Evolutionary conservation across 768 basidiomycete species (phyloP).

Genomic region (Pholiota molesta): DNA sequence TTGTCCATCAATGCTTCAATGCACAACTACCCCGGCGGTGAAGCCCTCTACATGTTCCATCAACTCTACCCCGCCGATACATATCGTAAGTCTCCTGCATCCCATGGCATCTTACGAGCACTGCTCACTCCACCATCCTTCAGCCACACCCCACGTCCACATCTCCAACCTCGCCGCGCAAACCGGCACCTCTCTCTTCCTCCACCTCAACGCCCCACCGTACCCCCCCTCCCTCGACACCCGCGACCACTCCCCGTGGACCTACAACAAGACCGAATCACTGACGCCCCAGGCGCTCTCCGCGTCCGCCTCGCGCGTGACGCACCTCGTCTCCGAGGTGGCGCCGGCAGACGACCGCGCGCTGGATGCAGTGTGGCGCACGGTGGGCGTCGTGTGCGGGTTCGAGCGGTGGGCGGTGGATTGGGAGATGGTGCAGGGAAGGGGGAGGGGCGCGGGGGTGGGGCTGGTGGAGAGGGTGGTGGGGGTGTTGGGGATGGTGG

Average conservation of each 20-base stretch:
- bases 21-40: conserved; percentile 89
- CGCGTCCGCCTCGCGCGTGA: conserved; percentile 40
- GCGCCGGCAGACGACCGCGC: conserved; percentile 27
- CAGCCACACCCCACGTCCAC: conserved; percentile 56
- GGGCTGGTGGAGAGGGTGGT: conserved; percentile 25
- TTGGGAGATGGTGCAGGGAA: conserved; percentile 25
- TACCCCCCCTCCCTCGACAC: conserved; percentile 30
- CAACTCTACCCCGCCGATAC: conserved; percentile 37
- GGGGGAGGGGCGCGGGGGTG: conserved; percentile 1
- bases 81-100: conserved; percentile 15
- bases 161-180: conserved; percentile 87
- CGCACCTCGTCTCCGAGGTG: conserved; percentile 68
- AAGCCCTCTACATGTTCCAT: conserved; percentile 69
- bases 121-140: neutral
- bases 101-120: neutral
- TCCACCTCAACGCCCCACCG: conserved; percentile 67
- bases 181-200: conserved; percentile 89
- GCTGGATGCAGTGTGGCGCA: conserved; percentile 39
- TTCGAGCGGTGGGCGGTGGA: conserved; percentile 43
- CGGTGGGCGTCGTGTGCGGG: conserved; percentile 44
- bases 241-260: conserved; percentile 42
- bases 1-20: conserved; percentile 62
- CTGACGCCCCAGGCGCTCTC: conserved; percentile 47
- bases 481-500: conserved; percentile 39
- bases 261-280: conserved; percentile 84